phyloP scores from a whole-genome alignment of 2,329 filamentous ascomycete species.

The Penicillium sp. region DNA sequence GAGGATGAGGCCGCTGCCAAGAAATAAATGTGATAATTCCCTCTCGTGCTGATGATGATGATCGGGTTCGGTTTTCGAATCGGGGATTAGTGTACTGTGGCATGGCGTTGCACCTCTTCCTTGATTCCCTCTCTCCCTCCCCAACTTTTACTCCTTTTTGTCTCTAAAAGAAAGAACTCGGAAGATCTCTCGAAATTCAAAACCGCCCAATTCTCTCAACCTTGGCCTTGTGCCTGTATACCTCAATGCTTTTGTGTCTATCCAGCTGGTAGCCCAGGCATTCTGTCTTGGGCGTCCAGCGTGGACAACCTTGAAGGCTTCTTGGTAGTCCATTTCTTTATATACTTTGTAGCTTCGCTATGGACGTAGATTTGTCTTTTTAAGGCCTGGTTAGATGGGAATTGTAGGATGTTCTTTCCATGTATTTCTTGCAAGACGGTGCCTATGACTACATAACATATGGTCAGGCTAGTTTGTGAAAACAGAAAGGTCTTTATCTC shows the following conservation, averaged over 20 bases:
- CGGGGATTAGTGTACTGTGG: constrained; percentile 31
- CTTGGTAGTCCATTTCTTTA: background rate
- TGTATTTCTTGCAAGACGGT: background rate
- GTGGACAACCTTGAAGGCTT: background rate
- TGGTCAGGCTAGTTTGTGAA: background rate
- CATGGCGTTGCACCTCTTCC: constrained; percentile 32
- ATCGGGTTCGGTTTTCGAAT: constrained; percentile 34
- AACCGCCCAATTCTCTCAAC: constrained; percentile 27
- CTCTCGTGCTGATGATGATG: constrained; percentile 32
- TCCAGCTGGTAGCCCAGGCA: background rate
- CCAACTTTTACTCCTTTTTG: constrained; percentile 20
- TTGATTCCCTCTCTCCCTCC: constrained; percentile 19
- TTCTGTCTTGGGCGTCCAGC: background rate
- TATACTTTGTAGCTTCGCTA: background rate
- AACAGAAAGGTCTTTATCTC: background rate
- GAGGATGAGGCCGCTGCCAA: constrained; percentile 54
- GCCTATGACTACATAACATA: background rate
- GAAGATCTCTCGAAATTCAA: constrained; percentile 33
- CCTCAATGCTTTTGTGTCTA: constrained; percentile 3
- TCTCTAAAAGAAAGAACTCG: constrained; percentile 32
- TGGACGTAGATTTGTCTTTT: too few relatives aligned
- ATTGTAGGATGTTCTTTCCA: background rate
- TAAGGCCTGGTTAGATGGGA: background rate
- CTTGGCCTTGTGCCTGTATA: constrained; percentile 2
- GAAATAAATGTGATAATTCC: constrained; percentile 40